phyloP scores from a whole-genome alignment of 2,329 filamentous ascomycete species.

The Xylaria sp. region DNA sequence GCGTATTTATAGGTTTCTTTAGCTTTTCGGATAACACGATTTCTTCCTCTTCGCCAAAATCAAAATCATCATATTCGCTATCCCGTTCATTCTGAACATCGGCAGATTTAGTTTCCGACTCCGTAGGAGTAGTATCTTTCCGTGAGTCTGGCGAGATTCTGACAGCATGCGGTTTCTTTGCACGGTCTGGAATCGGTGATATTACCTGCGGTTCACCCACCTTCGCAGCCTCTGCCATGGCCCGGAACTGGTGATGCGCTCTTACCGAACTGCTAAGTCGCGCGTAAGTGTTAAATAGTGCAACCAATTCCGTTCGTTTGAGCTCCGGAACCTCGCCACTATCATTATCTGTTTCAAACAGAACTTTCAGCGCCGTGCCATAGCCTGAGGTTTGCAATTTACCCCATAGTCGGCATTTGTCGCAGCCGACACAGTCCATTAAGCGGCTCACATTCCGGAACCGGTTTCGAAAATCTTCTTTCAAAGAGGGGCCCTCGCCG shows the following conservation, averaged over 20 bases:
- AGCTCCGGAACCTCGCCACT: constrained; percentile 74
- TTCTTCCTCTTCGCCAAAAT: constrained; percentile 58
- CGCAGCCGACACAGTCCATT: constrained; percentile 99
- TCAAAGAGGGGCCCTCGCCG: constrained; percentile 78
- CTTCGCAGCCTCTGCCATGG: constrained; percentile 56
- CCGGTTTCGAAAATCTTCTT: constrained; percentile 96
- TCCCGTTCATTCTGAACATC: constrained; percentile 52
- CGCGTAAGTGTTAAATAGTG: constrained; percentile 92
- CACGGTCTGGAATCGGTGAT: constrained; percentile 51
- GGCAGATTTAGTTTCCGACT: constrained; percentile 24
- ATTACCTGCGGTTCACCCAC: constrained; percentile 39
- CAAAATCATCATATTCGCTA: constrained; percentile 56
- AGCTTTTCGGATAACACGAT: constrained; percentile 46
- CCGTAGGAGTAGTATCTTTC: constrained; percentile 34
- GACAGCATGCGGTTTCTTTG: constrained; percentile 58
- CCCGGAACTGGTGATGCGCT: constrained; percentile 77
- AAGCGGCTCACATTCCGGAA: constrained; percentile 96
- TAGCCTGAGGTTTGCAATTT: constrained; percentile 96
- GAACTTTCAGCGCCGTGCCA: constrained; percentile 91
- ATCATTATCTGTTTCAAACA: constrained; percentile 88
- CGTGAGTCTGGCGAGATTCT: constrained; percentile 40
- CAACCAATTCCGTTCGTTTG: constrained; percentile 90
- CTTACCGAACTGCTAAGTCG: constrained; percentile 83
- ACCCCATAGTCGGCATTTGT: constrained; percentile 98
- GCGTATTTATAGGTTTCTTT: constrained; percentile 53